phyloP scores from a whole-genome alignment of 352 stramenopile species.

The Globisporangium alternatum region DNA sequence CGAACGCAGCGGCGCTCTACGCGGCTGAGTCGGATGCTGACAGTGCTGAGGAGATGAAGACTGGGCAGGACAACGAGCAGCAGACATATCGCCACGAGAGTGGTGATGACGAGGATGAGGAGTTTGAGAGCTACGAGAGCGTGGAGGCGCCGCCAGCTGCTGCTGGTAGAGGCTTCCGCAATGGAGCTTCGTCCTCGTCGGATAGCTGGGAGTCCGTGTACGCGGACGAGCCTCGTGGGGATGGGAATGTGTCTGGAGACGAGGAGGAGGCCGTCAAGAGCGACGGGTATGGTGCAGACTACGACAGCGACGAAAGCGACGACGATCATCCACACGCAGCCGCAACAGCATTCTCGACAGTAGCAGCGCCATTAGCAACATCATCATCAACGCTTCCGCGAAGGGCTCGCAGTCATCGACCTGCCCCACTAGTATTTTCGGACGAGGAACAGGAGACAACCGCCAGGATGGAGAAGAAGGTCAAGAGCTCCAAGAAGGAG shows the following conservation, averaged over 20 bases:
- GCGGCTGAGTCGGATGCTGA: constrained; percentile 14
- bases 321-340: constrained; percentile 21
- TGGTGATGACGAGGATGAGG: constrained; percentile 9
- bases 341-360: not conserved
- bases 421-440: not conserved
- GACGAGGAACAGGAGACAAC: not conserved
- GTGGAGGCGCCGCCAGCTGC: constrained; percentile 15
- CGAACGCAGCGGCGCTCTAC: constrained; percentile 9
- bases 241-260: constrained; percentile 7
- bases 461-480: constrained; percentile 11
- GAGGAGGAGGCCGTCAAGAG: constrained; percentile 20
- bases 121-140: constrained; percentile 14
- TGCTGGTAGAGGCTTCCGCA: constrained; percentile 8
- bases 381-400: constrained; percentile 1
- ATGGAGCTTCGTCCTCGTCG: constrained; percentile 10
- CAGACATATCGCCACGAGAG: constrained; percentile 4
- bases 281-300: constrained; percentile 66
- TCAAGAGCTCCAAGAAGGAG: constrained; percentile 12
- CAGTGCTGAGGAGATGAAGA: constrained; percentile 17
- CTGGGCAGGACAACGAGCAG: constrained; percentile 5
- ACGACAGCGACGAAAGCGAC: constrained; percentile 63
- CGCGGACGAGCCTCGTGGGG: constrained; percentile 5
- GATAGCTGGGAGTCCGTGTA: constrained; percentile 36
- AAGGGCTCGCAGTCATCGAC: constrained; percentile 6
- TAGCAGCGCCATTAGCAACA: constrained; percentile 14